Evolutionary conservation across 805 yeast species (phyloP), one percentile per base, ranked within the genome.

Genomic region (Jamesozyma lodderae): DNA sequence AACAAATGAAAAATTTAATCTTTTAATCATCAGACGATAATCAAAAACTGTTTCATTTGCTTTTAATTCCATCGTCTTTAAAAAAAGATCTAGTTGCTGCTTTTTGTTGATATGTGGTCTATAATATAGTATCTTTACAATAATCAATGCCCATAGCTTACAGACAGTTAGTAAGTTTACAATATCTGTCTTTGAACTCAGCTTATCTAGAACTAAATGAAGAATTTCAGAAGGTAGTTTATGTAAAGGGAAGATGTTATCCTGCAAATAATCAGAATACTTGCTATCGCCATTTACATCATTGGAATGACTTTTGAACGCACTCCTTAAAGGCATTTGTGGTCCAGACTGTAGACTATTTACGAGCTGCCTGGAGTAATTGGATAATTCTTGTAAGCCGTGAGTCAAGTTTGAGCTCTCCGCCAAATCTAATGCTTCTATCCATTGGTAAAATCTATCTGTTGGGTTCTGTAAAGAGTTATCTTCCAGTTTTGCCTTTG

Each of bases 71-170:
- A 59, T 59, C 7, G 63, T 58, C 20, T 52, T 47, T 49, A 58
- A 51, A 33, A 59, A 58, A 38, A 67, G 59, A 15, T 77, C 74
- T 31, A 63, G 46, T 31, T 64, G 64, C 70, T 81, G 71, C 31
- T 85, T 75, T 31, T 66, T 62, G 34, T 72, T 64, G 35, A 87
- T 70, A 43, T 73, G 72, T 3, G 96, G 96, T 42, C 97, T 73
- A 55, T 84, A 83, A 94, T 96, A 88, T 22, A 88, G 64, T 30
- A 80, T 68, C 51, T 84, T 95, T 9, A 86, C 77, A 11, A 83
- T 77, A 30, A 83, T 66, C 47, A 76, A 73, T 9, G 87, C 82
- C 81, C 95, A 87, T 43, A 77, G 72, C 49, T 75, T 77, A 60
- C 95, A 87, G 6, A 85, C 88, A 1, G 85, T 68, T 44, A 85